Evolutionary conservation across 495 filamentous ascomycete species (phyloP).

Genomic region (Xylaria palmicola): DNA sequence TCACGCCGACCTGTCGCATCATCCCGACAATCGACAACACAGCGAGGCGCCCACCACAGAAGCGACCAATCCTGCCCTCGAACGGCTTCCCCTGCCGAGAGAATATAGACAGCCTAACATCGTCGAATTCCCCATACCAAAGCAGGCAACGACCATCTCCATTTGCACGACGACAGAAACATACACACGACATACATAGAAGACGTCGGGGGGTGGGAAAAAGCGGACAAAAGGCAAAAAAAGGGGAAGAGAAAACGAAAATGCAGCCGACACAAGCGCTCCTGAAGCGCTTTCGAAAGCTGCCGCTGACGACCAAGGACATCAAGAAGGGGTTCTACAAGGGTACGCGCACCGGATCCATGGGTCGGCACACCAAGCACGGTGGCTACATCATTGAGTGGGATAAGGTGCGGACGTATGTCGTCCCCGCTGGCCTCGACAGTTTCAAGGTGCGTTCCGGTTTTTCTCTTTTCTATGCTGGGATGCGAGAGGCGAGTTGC

Average conservation of each 20-base stretch:
- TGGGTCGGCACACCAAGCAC: constrained; percentile 82
- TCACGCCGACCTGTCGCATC: not conserved
- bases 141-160: not conserved
- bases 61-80: too few species aligned
- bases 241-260: constrained; percentile 3
- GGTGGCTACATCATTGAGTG: constrained; percentile 83
- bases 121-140: not conserved
- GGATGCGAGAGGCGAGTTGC: not conserved
- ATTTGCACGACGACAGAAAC: too few species aligned
- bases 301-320: constrained; percentile 84
- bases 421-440: constrained; percentile 65
- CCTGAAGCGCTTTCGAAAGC: constrained; percentile 61
- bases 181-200: too few species aligned
- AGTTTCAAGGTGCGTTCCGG: constrained; percentile 64
- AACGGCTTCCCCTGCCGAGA: too few species aligned
- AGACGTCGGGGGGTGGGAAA: not conserved
- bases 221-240: not conserved
- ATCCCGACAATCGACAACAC: not conserved
- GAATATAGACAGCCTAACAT: not conserved
- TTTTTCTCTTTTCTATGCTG: not conserved
- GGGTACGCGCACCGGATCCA: constrained; percentile 81
- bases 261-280: constrained; percentile 73
- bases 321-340: constrained; percentile 95
- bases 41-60: not conserved
- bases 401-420: constrained; percentile 86